A percentile compares a stretch with the other conserved stretches of the same genome.
phyloP scores from a whole-genome alignment of 2,329 filamentous ascomycete genomes.

The Lasiodiplodia hormozganensis region DNA sequence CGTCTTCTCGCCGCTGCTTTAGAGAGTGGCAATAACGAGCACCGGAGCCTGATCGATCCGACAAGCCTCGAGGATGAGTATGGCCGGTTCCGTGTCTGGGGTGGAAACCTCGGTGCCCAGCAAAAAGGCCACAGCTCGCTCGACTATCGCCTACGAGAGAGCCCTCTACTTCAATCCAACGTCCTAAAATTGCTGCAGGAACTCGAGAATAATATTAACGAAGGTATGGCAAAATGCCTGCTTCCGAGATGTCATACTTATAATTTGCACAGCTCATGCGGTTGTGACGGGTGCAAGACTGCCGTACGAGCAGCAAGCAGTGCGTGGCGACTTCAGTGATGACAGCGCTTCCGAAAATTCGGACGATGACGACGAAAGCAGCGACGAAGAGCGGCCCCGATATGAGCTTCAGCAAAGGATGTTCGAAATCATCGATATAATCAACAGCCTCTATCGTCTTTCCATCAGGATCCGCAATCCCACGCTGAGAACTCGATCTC shows the following conservation, averaged over 20 bases:
- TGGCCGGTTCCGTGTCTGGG: conserved; percentile 47
- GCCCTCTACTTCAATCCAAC: conserved; percentile 43
- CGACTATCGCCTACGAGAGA: conserved; percentile 47
- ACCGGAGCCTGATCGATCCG: conserved; percentile 34
- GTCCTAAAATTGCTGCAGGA: conserved; percentile 44
- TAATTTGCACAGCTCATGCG: conserved; percentile 32
- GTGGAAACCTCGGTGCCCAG: conserved; percentile 44
- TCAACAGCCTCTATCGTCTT: conserved; percentile 47
- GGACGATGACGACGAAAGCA: conserved; percentile 40
- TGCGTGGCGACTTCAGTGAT: conserved; percentile 31
- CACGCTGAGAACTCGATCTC: conserved; percentile 42
- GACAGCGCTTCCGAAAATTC: conserved; percentile 35
- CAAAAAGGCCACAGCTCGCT: conserved; percentile 47
- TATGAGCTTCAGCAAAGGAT: conserved; percentile 46
- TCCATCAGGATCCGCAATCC: conserved; percentile 47
- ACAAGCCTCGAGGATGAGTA: conserved; percentile 45
- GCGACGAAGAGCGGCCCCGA: conserved; percentile 35
- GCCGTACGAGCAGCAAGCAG: conserved; percentile 43
- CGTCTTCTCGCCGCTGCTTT: conserved; percentile 37
- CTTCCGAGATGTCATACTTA: too few species aligned
- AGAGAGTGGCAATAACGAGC: conserved; percentile 30
- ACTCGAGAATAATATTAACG: conserved; percentile 41
- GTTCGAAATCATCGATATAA: conserved; percentile 44
- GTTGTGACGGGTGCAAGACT: conserved; percentile 40
- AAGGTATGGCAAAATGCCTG: conserved; percentile 4